Evolutionary conservation across 2,329 filamentous ascomycete species (phyloP), one percentile per base, ranked within the genome.

Genomic region (Clarireedia homoeocarpa): DNA sequence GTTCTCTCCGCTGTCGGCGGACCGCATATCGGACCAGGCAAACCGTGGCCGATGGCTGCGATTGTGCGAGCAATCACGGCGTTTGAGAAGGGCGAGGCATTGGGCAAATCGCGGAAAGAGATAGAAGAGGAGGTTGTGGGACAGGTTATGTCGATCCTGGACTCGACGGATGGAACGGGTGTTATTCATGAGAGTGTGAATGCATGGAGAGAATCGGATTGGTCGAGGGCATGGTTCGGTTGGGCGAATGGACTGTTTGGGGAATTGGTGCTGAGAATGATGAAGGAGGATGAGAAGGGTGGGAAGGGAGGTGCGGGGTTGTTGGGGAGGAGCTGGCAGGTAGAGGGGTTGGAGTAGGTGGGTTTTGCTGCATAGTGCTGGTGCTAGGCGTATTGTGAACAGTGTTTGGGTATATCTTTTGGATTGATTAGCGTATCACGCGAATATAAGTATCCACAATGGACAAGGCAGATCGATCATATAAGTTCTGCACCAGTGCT

Each of bases 1-100:
- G 57, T 62, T 4, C 85, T 94, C 66, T 81, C 80, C 2, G 65
- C 65, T 88, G 86, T 94, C 55, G 89, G 91, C 6, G 89, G 77
- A 1, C 76, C 77, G 4, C 78, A 79, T 64, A 81, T 91, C 53
- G 88, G 88, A 0, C 78, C 78, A 0, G 78, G 77, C 3, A 65
- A 63, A 39, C 60, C 76, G 0, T 82, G 79, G 79, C 79, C 79
- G 0, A 81, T 82, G 79, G 76, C 78, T 1, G 73, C 76, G 14
- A 76, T 79, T 10, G 74, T 80, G 14, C 72, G 73, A 1, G 76
- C 74, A 2, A 72, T 80, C 58, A 81, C 78, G 1, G 73, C 74
- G 0, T 73, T 68, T 53, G 51, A 48, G 4, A 52, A 56, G 30
- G 53, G 27, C 49, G 44, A 51, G n/a, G 50, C 10, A 56, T 36